A percentile compares a stretch with the other conserved stretches of the same genome.
These are phyloP conservation scores for Fusarium tricinctum DNA, from an alignment of 2,329 filamentous ascomycete species.

Conservation along the genomic window DNA sequence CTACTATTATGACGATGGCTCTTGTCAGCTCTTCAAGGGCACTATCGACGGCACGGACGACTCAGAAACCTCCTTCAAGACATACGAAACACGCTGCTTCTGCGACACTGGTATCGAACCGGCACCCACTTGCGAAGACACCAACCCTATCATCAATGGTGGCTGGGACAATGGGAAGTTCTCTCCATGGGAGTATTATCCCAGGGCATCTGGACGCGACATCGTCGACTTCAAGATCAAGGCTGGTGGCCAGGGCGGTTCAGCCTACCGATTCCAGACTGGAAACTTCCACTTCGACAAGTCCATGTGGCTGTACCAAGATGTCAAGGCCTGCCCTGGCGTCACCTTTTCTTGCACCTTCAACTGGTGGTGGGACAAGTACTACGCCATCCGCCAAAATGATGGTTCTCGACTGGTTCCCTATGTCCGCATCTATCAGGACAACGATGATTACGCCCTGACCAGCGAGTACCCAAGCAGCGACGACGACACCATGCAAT, in stretches of 20 bases:
- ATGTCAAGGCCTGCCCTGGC: conserved; percentile 5
- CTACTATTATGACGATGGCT: neutral
- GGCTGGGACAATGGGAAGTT: conserved; percentile 1
- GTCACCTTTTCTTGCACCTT: neutral
- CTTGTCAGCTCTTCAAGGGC: neutral
- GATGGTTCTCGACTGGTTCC: neutral
- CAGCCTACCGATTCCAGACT: conserved; percentile 7
- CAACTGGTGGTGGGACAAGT: conserved; percentile 23
- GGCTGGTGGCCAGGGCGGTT: neutral
- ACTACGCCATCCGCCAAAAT: neutral
- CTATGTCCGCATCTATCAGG: conserved; percentile 20
- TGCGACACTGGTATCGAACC: conserved; percentile 6
- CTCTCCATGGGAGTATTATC: neutral
- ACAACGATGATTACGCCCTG: neutral
- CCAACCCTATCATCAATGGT: neutral
- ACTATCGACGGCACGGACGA: neutral
- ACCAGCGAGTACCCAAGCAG: neutral
- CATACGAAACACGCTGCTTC: conserved; percentile 8
- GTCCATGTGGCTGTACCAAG: conserved; percentile 12
- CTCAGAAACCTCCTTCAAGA: rapidly evolving
- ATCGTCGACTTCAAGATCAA: conserved; percentile 4
- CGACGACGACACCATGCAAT: neutral
- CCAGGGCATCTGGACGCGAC: neutral
- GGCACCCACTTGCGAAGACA: conserved; percentile 9
- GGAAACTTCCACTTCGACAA: conserved; percentile 6